A percentile compares a stretch with the other conserved stretches of the same genome.
These are phyloP conservation scores for Akanthomyces uredinophilus DNA, from an alignment of 2,329 filamentous ascomycete species.

Conservation along the genomic window DNA sequence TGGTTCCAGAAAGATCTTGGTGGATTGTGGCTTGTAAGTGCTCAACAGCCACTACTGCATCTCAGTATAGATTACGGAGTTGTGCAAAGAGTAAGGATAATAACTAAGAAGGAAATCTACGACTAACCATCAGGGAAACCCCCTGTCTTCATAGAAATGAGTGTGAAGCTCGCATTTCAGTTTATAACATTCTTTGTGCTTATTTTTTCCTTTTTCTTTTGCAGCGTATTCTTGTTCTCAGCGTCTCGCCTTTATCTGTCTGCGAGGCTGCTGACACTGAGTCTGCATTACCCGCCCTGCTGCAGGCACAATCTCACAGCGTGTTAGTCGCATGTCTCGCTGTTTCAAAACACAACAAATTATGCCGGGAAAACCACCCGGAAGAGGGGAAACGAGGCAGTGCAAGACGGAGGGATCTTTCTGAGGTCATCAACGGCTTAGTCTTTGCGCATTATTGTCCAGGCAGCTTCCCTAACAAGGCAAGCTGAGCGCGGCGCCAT, in stretches of 20 bases:
- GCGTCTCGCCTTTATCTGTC: neutral
- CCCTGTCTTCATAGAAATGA: no score
- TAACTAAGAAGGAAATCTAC: no score
- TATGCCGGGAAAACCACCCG: slow-evolving; percentile 3
- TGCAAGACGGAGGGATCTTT: neutral
- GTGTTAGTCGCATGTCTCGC: neutral
- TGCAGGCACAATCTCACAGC: neutral
- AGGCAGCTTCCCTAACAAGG: neutral
- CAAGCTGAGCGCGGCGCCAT: neutral
- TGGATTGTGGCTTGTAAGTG: neutral
- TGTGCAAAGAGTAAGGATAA: no score
- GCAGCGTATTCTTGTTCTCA: neutral
- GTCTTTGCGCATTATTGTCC: neutral
- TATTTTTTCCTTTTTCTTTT: neutral
- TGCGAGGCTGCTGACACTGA: no score
- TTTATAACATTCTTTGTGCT: no score
- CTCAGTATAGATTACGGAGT: neutral
- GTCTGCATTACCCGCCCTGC: neutral
- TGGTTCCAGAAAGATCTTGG: neutral
- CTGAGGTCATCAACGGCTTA: slow-evolving; percentile 2
- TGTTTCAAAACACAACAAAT: neutral
- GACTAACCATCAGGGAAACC: no score
- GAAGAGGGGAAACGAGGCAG: slow-evolving; percentile 4
- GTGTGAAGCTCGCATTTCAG: no score
- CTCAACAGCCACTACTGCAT: neutral